Percentiles rank a stretch among this genome's conserved stretches.
phyloP scores from a whole-genome alignment of 108 stramenopile species.

The Parmales sp. region DNA sequence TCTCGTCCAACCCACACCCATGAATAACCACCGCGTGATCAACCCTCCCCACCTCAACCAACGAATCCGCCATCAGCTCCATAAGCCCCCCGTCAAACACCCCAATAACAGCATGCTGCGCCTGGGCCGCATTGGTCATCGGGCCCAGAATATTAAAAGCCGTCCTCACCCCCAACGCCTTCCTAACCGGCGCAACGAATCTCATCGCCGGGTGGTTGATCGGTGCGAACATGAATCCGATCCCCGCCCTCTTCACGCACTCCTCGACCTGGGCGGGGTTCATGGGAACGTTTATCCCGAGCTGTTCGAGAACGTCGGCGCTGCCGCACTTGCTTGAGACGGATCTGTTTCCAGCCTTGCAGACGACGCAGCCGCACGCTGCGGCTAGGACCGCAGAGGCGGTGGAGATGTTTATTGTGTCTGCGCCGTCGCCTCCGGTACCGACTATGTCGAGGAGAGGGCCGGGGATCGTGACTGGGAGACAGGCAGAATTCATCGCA shows the following conservation, averaged over 20 bases:
- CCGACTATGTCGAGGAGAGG: constrained; percentile 96
- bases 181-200: constrained; percentile 87
- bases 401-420: constrained; percentile 96
- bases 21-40: constrained; percentile 96
- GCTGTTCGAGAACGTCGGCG: constrained; percentile 88
- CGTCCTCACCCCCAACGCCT: constrained; percentile 83
- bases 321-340: constrained; percentile 82
- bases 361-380: constrained; percentile 82
- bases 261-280: constrained; percentile 69
- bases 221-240: constrained; percentile 90
- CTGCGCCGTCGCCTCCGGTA: constrained; percentile 97
- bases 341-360: constrained; percentile 92
- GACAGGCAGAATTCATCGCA: constrained; percentile 81
- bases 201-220: constrained; percentile 95
- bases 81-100: constrained; percentile 84
- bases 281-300: constrained; percentile 88
- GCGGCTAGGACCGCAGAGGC: constrained; percentile 89
- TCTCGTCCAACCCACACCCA: constrained; percentile 94
- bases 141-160: constrained; percentile 97
- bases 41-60: constrained; percentile 79
- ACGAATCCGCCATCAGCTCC: constrained; percentile 74
- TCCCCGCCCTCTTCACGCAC: constrained; percentile 71
- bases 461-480: constrained; percentile 46
- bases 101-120: constrained; percentile 90
- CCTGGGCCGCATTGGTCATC: constrained; percentile 94